Conservation (phyloP, 2,329 filamentous ascomycete genomes). For the Ascochyta fabae region DNA sequence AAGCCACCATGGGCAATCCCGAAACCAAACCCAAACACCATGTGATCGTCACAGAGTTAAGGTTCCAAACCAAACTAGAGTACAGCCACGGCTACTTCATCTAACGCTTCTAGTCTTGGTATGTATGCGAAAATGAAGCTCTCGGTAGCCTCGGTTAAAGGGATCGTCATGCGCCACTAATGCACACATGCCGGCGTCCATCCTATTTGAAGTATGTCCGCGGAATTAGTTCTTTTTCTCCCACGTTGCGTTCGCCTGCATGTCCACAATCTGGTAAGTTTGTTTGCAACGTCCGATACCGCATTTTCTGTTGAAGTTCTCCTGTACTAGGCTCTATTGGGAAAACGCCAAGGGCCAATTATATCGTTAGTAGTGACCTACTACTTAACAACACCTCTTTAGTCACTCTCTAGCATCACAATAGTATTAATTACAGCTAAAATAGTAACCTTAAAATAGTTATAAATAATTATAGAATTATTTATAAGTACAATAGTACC, state of each 20-base stretch:
- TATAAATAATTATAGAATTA: too few species aligned
- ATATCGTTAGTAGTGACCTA: too few species aligned
- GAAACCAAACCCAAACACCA: neutral
- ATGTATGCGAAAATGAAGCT: neutral
- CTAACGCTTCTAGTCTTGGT: neutral
- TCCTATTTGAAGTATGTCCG: neutral
- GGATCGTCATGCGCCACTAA: slow-evolving; percentile 8
- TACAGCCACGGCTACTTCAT: neutral
- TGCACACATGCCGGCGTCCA: slow-evolving; percentile 4
- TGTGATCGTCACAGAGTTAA: neutral
- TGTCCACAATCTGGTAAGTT: slow-evolving; percentile 6
- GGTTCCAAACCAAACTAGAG: neutral
- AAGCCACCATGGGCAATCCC: slow-evolving; percentile 3
- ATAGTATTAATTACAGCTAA: too few species aligned
- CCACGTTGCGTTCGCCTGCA: slow-evolving; percentile 9
- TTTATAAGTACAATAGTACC: too few species aligned
- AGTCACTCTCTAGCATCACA: too few species aligned
- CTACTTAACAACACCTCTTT: too few species aligned
- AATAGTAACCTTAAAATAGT: too few species aligned
- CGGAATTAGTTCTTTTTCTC: slow-evolving; percentile 1
- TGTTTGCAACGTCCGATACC: slow-evolving; percentile 7
- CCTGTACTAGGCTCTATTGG: too few species aligned
- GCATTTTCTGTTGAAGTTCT: too few species aligned
- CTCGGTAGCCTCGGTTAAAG: neutral
- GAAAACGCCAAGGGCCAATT: too few species aligned